Percentiles rank a stretch among this genome's conserved stretches.
These are phyloP conservation scores for Durio zibethinus DNA, from an alignment of 345 rosid genomes.

Conservation along the genomic window DNA sequence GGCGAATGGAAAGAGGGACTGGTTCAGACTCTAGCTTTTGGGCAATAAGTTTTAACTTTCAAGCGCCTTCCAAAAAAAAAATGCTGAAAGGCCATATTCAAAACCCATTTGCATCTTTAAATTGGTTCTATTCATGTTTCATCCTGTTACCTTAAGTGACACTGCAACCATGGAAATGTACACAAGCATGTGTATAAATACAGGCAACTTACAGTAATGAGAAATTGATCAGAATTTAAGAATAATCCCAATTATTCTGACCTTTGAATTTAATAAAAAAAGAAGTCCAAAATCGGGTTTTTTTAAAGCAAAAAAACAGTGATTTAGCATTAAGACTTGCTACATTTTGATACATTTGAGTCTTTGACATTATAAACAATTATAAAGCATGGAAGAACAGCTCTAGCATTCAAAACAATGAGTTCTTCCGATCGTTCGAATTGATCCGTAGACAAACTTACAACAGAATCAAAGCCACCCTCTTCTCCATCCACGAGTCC, in stretches of 20 bases:
- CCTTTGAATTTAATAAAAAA: background rate
- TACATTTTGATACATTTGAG: background rate
- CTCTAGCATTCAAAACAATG: conserved; percentile 4
- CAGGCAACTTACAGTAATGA: background rate
- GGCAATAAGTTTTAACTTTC: too few species aligned
- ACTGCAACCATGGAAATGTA: too few species aligned
- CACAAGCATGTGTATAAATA: background rate
- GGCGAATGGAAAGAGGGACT: too few species aligned
- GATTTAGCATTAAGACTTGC: background rate
- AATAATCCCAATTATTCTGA: background rate
- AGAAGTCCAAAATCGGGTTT: background rate
- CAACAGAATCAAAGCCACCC: conserved; percentile 8
- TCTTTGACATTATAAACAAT: background rate
- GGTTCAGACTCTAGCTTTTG: too few species aligned
- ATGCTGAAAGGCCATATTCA: too few species aligned
- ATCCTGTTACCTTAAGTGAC: too few species aligned
- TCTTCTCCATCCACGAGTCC: conserved; percentile 4
- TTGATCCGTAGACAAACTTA: background rate
- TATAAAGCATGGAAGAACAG: conserved; percentile 2
- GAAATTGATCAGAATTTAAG: background rate
- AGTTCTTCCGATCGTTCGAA: background rate
- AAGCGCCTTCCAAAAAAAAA: too few species aligned
- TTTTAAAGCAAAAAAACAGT: background rate
- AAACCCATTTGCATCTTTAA: too few species aligned
- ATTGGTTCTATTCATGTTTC: too few species aligned